Evolutionary conservation across 2,329 filamentous ascomycete species (phyloP).

Genomic region (Westerdykella ornata): DNA sequence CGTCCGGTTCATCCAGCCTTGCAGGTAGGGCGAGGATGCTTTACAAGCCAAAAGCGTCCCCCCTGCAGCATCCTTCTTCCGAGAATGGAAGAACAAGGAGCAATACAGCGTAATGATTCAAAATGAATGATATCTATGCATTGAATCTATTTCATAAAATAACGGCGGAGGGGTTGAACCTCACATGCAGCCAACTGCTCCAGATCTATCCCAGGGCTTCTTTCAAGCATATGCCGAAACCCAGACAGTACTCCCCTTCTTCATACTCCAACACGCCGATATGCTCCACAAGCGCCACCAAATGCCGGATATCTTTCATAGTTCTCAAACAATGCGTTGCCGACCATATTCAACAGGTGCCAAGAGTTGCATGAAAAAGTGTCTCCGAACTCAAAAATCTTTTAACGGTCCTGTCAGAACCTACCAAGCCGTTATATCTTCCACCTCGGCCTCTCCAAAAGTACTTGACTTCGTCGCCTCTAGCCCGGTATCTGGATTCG

Average conservation of each 20-base stretch:
- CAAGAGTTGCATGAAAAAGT: too few relatives aligned
- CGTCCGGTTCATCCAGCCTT: too few relatives aligned
- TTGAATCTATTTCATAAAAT: too few relatives aligned
- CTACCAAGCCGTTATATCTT: constrained; percentile 93
- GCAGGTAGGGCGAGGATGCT: too few relatives aligned
- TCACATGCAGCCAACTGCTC: constrained; percentile 18
- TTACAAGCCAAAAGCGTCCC: too few relatives aligned
- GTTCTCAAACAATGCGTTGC: too few relatives aligned
- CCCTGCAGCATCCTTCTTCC: too few relatives aligned
- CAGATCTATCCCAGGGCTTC: constrained; percentile 25
- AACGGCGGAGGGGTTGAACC: constrained; percentile 30
- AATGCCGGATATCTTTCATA: too few relatives aligned
- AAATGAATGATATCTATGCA: too few relatives aligned
- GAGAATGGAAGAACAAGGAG: too few relatives aligned
- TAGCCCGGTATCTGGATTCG: constrained; percentile 36
- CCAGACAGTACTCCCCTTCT: constrained; percentile 13
- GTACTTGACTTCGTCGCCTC: constrained; percentile 79
- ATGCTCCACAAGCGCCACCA: not conserved
- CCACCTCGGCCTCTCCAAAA: constrained; percentile 92
- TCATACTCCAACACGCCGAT: not conserved
- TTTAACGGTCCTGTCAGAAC: constrained; percentile 5
- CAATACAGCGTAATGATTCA: too few relatives aligned
- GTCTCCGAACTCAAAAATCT: constrained; percentile 10
- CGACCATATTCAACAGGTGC: too few relatives aligned
- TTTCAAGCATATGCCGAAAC: constrained; percentile 37